These are phyloP conservation scores for Pichia terricola DNA, from an alignment of 1,139 yeast genomes.

Conservation along the genomic window DNA sequence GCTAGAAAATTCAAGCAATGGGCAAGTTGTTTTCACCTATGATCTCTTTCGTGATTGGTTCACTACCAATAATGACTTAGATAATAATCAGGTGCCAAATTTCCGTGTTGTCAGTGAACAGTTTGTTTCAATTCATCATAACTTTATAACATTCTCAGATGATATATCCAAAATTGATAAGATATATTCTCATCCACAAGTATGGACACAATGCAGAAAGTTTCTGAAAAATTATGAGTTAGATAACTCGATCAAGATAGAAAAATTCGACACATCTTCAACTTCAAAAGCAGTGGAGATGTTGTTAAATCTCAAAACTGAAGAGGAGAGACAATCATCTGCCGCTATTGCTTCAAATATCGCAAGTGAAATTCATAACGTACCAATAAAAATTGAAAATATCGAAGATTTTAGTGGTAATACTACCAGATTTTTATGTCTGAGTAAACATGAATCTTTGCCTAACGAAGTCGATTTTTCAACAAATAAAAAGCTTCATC, in stretches of 20 bases:
- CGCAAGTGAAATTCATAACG: slow-evolving; percentile 55
- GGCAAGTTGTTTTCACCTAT: slow-evolving; percentile 80
- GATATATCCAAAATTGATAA: slow-evolving; percentile 37
- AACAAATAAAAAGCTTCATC: slow-evolving; percentile 30
- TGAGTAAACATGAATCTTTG: slow-evolving; percentile 20
- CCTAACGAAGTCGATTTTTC: neutral
- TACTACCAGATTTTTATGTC: slow-evolving; percentile 74
- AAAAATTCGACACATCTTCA: slow-evolving; percentile 57
- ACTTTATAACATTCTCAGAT: slow-evolving; percentile 45
- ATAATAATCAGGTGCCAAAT: slow-evolving; percentile 10
- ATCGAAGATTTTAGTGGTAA: slow-evolving; percentile 68
- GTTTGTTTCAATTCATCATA: slow-evolving; percentile 75
- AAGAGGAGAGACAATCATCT: slow-evolving; percentile 22
- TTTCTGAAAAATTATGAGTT: slow-evolving; percentile 36
- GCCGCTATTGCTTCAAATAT: slow-evolving; percentile 54
- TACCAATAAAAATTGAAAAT: slow-evolving; percentile 45
- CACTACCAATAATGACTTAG: slow-evolving; percentile 12
- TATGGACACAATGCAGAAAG: slow-evolving; percentile 82
- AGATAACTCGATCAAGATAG: slow-evolving; percentile 27
- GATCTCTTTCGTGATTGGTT: slow-evolving; percentile 71
- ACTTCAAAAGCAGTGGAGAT: slow-evolving; percentile 79
- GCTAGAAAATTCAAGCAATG: slow-evolving; percentile 89
- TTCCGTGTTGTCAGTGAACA: slow-evolving; percentile 66
- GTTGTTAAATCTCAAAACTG: slow-evolving; percentile 32
- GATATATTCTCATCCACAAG: slow-evolving; percentile 92